Percentiles rank a stretch among this genome's conserved stretches.
phyloP scores from a whole-genome alignment of 2,329 filamentous ascomycete species.

The Aspergillus sp. region DNA sequence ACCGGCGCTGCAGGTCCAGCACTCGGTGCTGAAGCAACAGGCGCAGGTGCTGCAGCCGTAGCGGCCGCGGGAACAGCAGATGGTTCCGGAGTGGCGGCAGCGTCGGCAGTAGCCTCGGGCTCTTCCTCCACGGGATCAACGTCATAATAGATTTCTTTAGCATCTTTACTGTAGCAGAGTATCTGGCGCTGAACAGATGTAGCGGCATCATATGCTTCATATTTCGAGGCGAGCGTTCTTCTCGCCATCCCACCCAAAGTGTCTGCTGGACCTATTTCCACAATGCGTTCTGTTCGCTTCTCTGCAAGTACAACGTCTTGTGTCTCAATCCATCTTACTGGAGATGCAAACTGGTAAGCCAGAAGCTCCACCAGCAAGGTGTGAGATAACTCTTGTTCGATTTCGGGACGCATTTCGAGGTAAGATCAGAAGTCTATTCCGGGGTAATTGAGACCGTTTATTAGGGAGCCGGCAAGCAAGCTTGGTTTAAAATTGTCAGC shows the following conservation, averaged over 20 bases:
- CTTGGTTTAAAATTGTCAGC: neutral
- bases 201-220: slow-evolving; percentile 96
- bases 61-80: slow-evolving; percentile 48
- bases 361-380: slow-evolving; percentile 97
- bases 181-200: slow-evolving; percentile 96
- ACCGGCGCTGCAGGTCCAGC: slow-evolving; percentile 85
- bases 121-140: slow-evolving; percentile 94
- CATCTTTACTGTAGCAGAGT: slow-evolving; percentile 98
- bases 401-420: slow-evolving; percentile 85
- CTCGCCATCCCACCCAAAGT: slow-evolving; percentile 97
- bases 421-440: neutral
- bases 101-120: slow-evolving; percentile 54
- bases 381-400: slow-evolving; percentile 98
- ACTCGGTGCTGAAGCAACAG: slow-evolving; percentile 55
- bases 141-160: slow-evolving; percentile 99
- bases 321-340: slow-evolving; percentile 99
- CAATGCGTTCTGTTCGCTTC: slow-evolving; percentile 93
- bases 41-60: slow-evolving; percentile 34
- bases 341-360: slow-evolving; percentile 98
- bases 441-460: neutral
- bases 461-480: neutral
- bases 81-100: slow-evolving; percentile 39
- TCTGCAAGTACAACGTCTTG: slow-evolving; percentile 99
- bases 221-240: slow-evolving; percentile 92
- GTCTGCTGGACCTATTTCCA: slow-evolving; percentile 95